Conservation (phyloP, 176 grass and related monocot species). For the Musa acuminata region DNA sequence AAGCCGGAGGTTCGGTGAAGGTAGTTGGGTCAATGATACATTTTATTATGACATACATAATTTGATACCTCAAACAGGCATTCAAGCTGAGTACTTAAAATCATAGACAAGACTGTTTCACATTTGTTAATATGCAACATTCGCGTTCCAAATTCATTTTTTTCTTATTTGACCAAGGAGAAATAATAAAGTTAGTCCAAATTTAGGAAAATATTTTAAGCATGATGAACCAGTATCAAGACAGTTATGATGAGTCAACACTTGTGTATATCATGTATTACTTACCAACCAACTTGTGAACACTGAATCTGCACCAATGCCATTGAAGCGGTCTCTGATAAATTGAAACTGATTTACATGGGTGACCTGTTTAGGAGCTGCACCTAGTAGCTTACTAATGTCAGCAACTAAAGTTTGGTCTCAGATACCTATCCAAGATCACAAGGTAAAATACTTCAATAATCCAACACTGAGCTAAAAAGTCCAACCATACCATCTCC, state of each 20-base stretch:
- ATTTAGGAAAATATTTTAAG: not conserved
- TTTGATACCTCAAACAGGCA: not conserved
- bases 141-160: not conserved
- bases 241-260: not conserved
- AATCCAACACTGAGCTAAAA: constrained; percentile 8
- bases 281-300: constrained; percentile 93
- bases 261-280: constrained; percentile 14
- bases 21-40: no score
- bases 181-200: not conserved
- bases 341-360: constrained; percentile 47
- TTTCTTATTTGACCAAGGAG: not conserved
- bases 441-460: not conserved
- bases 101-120: not conserved
- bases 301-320: constrained; percentile 65
- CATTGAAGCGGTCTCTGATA: constrained; percentile 74
- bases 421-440: constrained; percentile 3
- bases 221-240: not conserved
- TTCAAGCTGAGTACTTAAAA: not conserved
- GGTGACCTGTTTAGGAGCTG: constrained; percentile 36
- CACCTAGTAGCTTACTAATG: constrained; percentile 2
- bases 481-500: constrained; percentile 39
- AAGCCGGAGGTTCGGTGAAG: no score
- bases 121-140: not conserved
- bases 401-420: constrained; percentile 8
- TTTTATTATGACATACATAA: no score